Base-by-base conservation (phyloP, 1,284 basidiomycete species). In the Austropuccinia psidii region DNA sequence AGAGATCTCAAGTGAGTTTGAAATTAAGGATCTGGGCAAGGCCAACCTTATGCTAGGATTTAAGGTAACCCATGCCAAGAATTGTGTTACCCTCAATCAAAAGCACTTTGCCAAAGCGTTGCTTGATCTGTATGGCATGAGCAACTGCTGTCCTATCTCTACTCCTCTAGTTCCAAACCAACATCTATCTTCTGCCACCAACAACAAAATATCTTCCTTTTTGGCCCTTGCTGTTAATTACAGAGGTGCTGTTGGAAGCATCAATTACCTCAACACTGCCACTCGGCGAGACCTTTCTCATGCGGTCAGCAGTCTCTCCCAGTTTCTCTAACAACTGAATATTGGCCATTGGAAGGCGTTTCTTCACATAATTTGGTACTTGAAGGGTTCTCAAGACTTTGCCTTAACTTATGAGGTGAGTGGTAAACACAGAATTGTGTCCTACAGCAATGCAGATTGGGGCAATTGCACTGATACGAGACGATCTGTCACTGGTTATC, bases 391-490 rank as follows among this genome's bases (percentile, higher is more conserved):
- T 8, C 31, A 15, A 3, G 27, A 15, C 39, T n/a, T 45, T 49
- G 31, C 3, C 21, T 7, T 64, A 7, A 11, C n/a, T 6, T 45
- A 64, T 4, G 13, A 54, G 13, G 11, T 9, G 27, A 49, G 9
- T 21, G 24, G 29, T 8, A 3, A 5, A 5, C 6, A 21, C 7
- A 8, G n/a, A 4, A 9, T 58, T 19, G 7, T 8, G 4, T 35
- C 35, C 4, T 49, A 45, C 31, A 27, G 33, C 9, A 27, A 66
- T 52, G 43, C 64, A 5, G 64, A 66, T 47, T 66, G 64, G 64
- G 64, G 37, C 24, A 45, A 45, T 19, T 49, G 19, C 24, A 11
- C 17, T 21, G 35, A 4, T 17, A 52, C 45, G 19, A 29, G 45
- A n/a, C 17, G 45, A n/a, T 66, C 47, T 13, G 15, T 45, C 4